phyloP scores from a whole-genome alignment of 2,329 filamentous ascomycete genomes.

The Epichloe typhina region DNA sequence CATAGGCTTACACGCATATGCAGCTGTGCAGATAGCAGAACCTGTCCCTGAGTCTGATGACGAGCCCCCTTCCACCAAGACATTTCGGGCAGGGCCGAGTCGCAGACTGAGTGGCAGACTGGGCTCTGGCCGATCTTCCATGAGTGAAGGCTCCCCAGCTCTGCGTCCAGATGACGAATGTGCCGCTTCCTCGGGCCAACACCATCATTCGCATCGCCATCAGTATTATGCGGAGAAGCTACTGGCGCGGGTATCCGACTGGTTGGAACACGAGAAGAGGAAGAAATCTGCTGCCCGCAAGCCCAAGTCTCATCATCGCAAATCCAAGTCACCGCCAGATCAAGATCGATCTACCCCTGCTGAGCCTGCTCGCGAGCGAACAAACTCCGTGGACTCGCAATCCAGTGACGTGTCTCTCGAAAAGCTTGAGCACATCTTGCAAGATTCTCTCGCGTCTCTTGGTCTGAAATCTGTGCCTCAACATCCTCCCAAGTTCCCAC shows the following conservation, averaged over 20 bases:
- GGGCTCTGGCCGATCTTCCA: conserved; percentile 32
- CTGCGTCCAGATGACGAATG: conserved; percentile 17
- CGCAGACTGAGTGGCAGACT: conserved; percentile 22
- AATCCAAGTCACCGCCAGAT: conserved; percentile 24
- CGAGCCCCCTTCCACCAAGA: conserved; percentile 17
- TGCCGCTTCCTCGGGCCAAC: conserved; percentile 10
- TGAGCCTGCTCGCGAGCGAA: conserved; percentile 19
- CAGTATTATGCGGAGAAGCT: conserved; percentile 41
- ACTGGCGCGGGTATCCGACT: conserved; percentile 63
- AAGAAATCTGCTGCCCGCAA: conserved; percentile 35
- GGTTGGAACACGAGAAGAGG: conserved; percentile 73
- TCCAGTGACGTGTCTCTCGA: conserved; percentile 64
- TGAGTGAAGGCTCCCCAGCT: conserved; percentile 20
- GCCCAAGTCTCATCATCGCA: conserved; percentile 24
- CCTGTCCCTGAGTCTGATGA: conserved; percentile 26
- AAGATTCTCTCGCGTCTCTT: conserved; percentile 46
- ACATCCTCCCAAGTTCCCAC: conserved; percentile 26
- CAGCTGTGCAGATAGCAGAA: conserved; percentile 46
- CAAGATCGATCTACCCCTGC: conserved; percentile 10
- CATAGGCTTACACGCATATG: conserved; percentile 12
- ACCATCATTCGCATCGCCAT: conserved; percentile 19
- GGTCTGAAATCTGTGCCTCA: conserved; percentile 34
- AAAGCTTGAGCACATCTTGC: conserved; percentile 65
- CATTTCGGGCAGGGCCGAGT: conserved; percentile 19
- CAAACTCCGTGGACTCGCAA: conserved; percentile 49